Percentiles rank a stretch among this genome's conserved stretches.
phyloP scores from a whole-genome alignment of 495 filamentous ascomycete species.

The Neurospora cerealis region DNA sequence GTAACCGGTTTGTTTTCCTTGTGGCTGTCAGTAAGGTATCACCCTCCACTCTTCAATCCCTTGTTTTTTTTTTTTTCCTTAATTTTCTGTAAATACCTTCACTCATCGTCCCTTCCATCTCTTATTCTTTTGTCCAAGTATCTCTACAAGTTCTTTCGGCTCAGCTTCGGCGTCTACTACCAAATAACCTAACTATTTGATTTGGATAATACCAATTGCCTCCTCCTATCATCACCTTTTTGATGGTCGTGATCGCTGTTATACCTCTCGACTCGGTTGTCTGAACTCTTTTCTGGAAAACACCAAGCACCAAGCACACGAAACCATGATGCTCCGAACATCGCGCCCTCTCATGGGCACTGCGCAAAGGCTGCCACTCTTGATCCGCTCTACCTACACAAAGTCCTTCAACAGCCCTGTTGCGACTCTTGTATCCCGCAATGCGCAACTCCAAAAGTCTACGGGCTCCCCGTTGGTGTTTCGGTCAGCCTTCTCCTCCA shows the following conservation, averaged over 20 bases:
- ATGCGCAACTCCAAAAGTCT: not conserved
- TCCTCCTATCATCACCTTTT: not conserved
- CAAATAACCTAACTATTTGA: not conserved
- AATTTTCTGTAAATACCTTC: not conserved
- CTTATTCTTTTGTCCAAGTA: not conserved
- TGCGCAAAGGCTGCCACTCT: conserved; percentile 3
- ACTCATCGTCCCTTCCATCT: not conserved
- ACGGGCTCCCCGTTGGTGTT: not conserved
- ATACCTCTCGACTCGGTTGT: not conserved
- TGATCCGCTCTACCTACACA: conserved; percentile 1
- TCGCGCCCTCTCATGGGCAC: conserved; percentile 9
- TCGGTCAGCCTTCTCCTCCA: conserved; percentile 12
- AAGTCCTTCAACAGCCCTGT: not conserved
- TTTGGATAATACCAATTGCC: not conserved
- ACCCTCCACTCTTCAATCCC: not conserved
- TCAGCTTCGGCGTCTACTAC: not conserved
- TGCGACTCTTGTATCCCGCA: not conserved
- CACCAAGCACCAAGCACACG: not conserved
- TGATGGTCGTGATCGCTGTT: not conserved
- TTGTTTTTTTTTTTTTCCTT: not conserved
- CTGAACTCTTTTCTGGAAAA: not conserved
- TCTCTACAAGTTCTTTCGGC: not conserved
- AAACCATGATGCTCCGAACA: conserved; percentile 11
- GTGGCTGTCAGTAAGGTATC: not conserved
- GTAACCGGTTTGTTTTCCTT: not conserved